Conservation (phyloP, 148 eudicot genomes). For the Cornus controversa region DNA sequence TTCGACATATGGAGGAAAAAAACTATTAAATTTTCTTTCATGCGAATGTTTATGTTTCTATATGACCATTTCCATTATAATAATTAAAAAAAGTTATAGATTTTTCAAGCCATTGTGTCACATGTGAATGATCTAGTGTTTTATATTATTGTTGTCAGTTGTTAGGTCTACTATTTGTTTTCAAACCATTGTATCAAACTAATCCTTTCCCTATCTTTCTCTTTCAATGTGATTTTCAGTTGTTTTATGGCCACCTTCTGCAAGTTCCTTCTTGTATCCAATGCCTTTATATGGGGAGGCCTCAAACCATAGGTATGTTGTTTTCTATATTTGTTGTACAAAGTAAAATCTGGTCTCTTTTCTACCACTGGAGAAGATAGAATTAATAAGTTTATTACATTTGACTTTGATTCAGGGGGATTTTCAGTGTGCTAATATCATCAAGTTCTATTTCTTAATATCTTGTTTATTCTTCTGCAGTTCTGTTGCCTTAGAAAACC, state of each 20-base stretch:
- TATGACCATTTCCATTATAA: no score
- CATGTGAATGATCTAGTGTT: background rate
- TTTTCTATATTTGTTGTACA: background rate
- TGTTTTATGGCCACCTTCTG: conserved; percentile 91
- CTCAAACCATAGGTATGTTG: conserved; percentile 80
- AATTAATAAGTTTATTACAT: background rate
- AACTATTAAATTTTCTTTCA: no score
- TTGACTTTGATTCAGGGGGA: background rate
- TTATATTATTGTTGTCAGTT: no score
- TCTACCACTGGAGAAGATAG: background rate
- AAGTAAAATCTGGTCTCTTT: background rate
- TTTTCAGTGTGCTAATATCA: conserved; percentile 1
- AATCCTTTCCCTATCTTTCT: background rate
- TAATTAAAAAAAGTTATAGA: no score
- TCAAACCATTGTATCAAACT: background rate
- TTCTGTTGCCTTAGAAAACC: conserved; percentile 64
- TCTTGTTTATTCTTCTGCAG: conserved; percentile 36
- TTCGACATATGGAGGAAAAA: no score
- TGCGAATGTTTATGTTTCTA: no score
- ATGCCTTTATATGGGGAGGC: conserved; percentile 93
- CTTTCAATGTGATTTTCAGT: conserved; percentile 42
- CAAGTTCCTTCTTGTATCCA: conserved; percentile 70
- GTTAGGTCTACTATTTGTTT: background rate
- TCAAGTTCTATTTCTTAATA: conserved; percentile 9
- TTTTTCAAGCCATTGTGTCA: no score